Conservation (phyloP, 352 stramenopile species). For the Phytophthora tubulina region DNA sequence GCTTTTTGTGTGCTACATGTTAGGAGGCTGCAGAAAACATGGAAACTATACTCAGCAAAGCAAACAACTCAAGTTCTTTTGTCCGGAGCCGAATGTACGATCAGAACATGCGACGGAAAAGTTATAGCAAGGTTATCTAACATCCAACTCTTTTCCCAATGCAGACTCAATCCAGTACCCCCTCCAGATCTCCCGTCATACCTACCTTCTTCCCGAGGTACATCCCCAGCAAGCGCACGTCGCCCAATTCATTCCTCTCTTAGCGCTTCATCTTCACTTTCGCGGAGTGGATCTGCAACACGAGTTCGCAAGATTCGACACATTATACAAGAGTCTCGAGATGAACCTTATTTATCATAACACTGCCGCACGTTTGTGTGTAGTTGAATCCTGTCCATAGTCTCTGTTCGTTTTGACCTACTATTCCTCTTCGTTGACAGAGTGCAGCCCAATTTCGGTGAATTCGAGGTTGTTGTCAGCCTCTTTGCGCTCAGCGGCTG, state of each 20-base stretch:
- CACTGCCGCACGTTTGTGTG: neutral
- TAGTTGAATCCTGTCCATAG: neutral
- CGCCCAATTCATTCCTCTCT: slow-evolving; percentile 8
- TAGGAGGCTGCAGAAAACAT: slow-evolving; percentile 50
- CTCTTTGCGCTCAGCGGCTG: slow-evolving; percentile 21
- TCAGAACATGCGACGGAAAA: neutral
- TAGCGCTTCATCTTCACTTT: slow-evolving; percentile 14
- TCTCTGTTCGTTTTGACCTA: neutral
- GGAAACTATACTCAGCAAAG: slow-evolving; percentile 55
- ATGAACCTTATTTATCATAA: slow-evolving; percentile 80
- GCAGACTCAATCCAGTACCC: slow-evolving; percentile 30
- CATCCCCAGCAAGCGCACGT: slow-evolving; percentile 13
- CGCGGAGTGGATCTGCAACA: slow-evolving; percentile 32
- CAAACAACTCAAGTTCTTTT: slow-evolving; percentile 25
- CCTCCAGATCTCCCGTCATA: slow-evolving; percentile 5
- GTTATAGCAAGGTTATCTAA: neutral
- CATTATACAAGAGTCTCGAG: slow-evolving; percentile 71
- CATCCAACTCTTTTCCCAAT: neutral
- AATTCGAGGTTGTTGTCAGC: slow-evolving; percentile 59
- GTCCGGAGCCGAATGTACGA: slow-evolving; percentile 39
- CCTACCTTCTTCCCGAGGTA: neutral
- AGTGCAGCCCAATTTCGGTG: slow-evolving; percentile 73
- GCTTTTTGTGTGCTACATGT: slow-evolving; percentile 1
- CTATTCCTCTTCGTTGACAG: slow-evolving; percentile 45
- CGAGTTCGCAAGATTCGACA: slow-evolving; percentile 80